Evolutionary conservation across 179 eudicot genomes (phyloP), one percentile per base, ranked within the genome.

Genomic region (Dionaea muscipula): DNA sequence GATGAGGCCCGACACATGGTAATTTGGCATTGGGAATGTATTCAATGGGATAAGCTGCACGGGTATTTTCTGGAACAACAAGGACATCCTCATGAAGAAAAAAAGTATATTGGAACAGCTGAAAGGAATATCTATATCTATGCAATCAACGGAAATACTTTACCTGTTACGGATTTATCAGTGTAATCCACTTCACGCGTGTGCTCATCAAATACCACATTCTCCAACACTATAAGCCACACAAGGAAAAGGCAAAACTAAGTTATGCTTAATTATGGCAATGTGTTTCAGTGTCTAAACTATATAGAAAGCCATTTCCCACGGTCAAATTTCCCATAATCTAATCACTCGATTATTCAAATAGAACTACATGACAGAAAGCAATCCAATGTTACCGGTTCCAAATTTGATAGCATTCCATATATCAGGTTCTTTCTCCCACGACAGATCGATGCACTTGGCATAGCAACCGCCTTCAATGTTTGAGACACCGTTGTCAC

Each of bases 391-490:
- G 2, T 60, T 71, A 86, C 97, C 95, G 0, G 94, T 83, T 47
- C 95, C 97, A 46, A 90, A 90, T 78, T 81, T 86, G 75, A 90
- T 90, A 20, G 97, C 94, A 28, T 90, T 84, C 82, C 81, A 90
- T 9, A 90, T 90, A 77, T 90, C 95, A 48, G 97, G 95, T 72
- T 90, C 97, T 53, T 90, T 90, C 52, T 84, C 97, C 49, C 68
- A 37, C 0, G 85, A 66, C 17, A 86, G 81, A 65, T 86, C 97
- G 26, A 90, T 80, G 70, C 95, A 86, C 81, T 90, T 90, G 37
- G 95, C 97, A 68, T 90, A 90, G 69, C 97, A 90, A 53, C 97
- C 95, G 7, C 95, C 97, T 61, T 90, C 97, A 18, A 90, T 90
- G 26, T 90, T 90, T 0, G 97, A 86, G 28, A 90, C 97, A 21